Conservation (phyloP, 1,139 yeast species). For the Candida sanyaensis region DNA sequence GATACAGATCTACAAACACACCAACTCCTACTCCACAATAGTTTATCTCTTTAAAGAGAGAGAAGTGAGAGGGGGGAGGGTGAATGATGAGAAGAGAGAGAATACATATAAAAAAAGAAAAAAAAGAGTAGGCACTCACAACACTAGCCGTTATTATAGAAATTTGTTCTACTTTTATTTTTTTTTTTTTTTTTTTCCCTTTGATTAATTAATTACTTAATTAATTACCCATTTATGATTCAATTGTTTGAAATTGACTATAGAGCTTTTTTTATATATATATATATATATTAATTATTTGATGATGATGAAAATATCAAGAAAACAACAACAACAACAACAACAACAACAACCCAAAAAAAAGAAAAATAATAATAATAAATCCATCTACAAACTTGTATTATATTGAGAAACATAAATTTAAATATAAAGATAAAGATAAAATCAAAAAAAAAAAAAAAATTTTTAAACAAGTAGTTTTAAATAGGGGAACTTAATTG, state of each 20-base stretch:
- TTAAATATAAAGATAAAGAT: neutral
- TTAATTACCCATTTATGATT: neutral
- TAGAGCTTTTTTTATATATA: neutral
- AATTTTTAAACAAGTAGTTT: neutral
- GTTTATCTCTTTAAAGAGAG: too few species aligned
- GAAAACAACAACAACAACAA: too few species aligned
- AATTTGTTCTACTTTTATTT: neutral
- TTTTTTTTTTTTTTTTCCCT: neutral
- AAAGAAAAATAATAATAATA: too few species aligned
- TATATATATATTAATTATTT: neutral
- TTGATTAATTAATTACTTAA: neutral
- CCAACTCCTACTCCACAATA: constrained; percentile 9
- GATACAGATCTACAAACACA: constrained; percentile 26
- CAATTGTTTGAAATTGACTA: neutral
- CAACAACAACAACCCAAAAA: neutral
- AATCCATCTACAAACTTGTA: constrained; percentile 1
- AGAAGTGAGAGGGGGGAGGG: too few species aligned
- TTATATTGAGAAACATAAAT: neutral
- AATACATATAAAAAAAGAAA: neutral
- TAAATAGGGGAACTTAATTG: neutral
- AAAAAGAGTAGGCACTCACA: neutral
- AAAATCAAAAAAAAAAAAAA: neutral
- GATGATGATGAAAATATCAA: constrained; percentile 1
- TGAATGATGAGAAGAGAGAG: too few species aligned
- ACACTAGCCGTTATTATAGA: neutral